Percentiles rank a stretch among this genome's conserved stretches.
phyloP scores from a whole-genome alignment of 2,329 filamentous ascomycete genomes.

The Alternaria infectoria region DNA sequence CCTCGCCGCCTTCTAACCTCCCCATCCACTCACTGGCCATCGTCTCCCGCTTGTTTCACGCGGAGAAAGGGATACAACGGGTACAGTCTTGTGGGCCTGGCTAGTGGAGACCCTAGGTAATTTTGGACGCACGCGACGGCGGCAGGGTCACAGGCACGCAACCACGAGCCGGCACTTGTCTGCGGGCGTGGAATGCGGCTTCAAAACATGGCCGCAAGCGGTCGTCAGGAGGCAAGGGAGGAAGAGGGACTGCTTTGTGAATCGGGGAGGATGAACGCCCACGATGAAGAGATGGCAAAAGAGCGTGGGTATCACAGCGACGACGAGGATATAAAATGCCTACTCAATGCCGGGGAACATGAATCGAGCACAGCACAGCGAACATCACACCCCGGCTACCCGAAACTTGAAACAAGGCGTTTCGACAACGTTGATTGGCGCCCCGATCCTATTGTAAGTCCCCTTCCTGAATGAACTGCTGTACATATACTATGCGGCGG shows the following conservation, averaged over 20 bases:
- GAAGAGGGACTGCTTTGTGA: conserved; percentile 32
- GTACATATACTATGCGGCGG: conserved; percentile 41
- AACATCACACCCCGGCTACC: conserved; percentile 35
- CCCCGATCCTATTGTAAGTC: conserved; percentile 39
- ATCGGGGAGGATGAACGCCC: conserved; percentile 20
- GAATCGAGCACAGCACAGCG: conserved; percentile 33
- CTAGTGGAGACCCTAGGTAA: conserved; percentile 27
- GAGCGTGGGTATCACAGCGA: conserved; percentile 27
- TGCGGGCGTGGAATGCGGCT: conserved; percentile 29
- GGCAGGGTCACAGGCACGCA: conserved; percentile 40
- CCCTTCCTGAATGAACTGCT: conserved; percentile 20
- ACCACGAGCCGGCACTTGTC: conserved; percentile 22
- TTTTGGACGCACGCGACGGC: conserved; percentile 29
- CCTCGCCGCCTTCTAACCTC: conserved; percentile 31
- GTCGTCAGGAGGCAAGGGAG: conserved; percentile 33
- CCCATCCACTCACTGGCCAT: conserved; percentile 36
- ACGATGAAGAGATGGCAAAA: conserved; percentile 28
- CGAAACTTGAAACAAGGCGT: conserved; percentile 47
- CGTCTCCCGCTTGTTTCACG: conserved; percentile 42
- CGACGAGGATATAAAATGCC: conserved; percentile 37
- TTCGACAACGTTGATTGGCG: conserved; percentile 40
- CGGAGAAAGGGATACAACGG: conserved; percentile 26
- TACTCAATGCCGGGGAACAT: conserved; percentile 29
- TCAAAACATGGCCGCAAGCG: conserved; percentile 30
- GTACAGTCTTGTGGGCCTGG: conserved; percentile 33